These are phyloP conservation scores for Cynara cardunculus DNA, from an alignment of 129 eudicot genomes.

Conservation along the genomic window DNA sequence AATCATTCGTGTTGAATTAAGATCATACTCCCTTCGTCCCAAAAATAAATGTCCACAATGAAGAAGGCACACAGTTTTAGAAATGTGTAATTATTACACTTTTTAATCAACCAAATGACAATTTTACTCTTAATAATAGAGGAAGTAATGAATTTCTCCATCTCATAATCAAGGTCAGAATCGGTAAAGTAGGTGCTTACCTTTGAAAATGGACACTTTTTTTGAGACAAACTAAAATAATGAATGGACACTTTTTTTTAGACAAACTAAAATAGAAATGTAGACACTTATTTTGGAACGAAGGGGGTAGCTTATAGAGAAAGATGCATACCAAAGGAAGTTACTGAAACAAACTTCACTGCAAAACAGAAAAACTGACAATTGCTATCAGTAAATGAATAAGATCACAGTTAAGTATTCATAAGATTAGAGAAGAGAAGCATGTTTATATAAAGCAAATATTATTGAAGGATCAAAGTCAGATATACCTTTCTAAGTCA, in stretches of 20 bases:
- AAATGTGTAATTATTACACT: not conserved
- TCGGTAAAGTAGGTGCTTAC: not conserved
- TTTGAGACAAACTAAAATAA: too few relatives aligned
- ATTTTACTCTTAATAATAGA: not conserved
- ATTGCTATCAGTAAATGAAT: not conserved
- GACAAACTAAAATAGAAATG: too few relatives aligned
- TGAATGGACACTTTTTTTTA: too few relatives aligned
- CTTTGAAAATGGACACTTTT: not conserved
- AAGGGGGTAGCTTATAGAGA: not conserved
- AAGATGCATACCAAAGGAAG: slow-evolving; percentile 76
- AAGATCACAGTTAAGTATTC: not conserved
- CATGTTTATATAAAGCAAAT: not conserved
- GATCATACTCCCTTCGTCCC: not conserved
- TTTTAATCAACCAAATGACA: not conserved
- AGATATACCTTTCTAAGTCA: slow-evolving; percentile 61
- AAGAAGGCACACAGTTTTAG: not conserved
- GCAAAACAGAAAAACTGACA: slow-evolving; percentile 22
- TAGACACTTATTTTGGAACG: not conserved
- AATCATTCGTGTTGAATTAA: not conserved
- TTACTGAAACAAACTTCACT: slow-evolving; percentile 81
- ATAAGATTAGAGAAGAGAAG: not conserved
- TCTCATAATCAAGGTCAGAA: not conserved
- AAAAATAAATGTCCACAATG: not conserved
- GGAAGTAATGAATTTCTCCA: not conserved
- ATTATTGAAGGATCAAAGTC: not conserved